Base-by-base conservation (phyloP, 495 filamentous ascomycete genomes). In the Aspergillus steynii region DNA sequence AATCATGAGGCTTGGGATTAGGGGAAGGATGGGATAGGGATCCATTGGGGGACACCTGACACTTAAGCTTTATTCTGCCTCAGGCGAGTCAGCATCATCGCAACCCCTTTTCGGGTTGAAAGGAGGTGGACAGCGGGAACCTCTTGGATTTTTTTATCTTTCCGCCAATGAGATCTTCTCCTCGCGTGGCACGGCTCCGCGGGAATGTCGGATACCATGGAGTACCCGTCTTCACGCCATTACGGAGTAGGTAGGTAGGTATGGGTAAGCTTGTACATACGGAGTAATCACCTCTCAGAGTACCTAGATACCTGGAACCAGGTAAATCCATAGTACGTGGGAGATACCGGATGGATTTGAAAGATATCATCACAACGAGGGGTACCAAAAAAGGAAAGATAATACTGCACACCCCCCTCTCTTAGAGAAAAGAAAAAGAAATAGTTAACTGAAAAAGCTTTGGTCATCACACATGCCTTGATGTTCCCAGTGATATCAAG, bases 1-100 rank as follows among this genome's bases (percentile, higher is more conserved):
- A 63, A 63, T 65, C 55, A 63, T 59, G 60, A 54, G 53, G 51
- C 47, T 29, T 37, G 53, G 48, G 49, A 60, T 31, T 64, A 42
- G 37, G 37, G 37, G 37, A 10, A 42, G 37, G 1, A 4, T 45
- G 26, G 57, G 53, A 55, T 15, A 7, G 5, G 50, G 47, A 60
- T 37, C 57, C 50, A 57, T 26, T 27, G 45, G 25, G 29, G 8
- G 37, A 14, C 9, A 14, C 48, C 47, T 27, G 59, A 15, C 53
- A 61, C 29, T 56, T 45, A 49, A 61, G 59, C 59, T 61, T 61
- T 8, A 10, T 32, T 32, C 3, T 32, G 31, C 31, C 31, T 32
- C 31, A 32, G 31, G 3, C 7, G 31, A 32, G 31, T 32, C 31
- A 32, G 31, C 31, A 32, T 32, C 7, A 7, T 32, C 31, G 31